phyloP scores from a whole-genome alignment of 768 basidiomycete species.

The Mycena filopes region DNA sequence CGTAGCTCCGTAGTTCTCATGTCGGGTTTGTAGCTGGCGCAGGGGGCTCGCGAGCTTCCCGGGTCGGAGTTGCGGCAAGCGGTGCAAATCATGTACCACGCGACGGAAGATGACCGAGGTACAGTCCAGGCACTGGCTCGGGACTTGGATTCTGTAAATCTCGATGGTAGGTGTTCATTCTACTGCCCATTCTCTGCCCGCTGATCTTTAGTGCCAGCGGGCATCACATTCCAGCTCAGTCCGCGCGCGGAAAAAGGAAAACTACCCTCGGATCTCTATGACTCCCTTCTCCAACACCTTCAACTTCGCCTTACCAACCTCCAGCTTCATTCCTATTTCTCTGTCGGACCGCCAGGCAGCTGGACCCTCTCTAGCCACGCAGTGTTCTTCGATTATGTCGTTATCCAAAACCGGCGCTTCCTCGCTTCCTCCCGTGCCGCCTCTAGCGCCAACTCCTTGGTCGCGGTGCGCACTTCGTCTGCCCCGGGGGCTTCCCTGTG shows the following conservation, averaged over 20 bases:
- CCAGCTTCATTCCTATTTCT: background rate
- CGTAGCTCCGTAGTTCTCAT: background rate
- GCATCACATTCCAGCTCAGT: conserved; percentile 10
- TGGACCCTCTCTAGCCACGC: background rate
- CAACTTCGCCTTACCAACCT: background rate
- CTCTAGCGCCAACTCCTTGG: background rate
- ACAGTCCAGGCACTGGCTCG: conserved; percentile 26
- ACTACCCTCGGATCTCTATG: background rate
- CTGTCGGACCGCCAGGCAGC: background rate
- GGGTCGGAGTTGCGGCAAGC: conserved; percentile 15
- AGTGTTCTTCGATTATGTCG: conserved; percentile 1
- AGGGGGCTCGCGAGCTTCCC: background rate
- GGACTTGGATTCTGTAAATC: conserved; percentile 35
- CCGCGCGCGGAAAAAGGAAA: background rate
- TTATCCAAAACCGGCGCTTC: background rate
- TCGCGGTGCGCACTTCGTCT: background rate
- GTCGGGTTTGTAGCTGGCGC: too few relatives aligned
- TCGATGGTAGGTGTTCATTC: conserved; percentile 31
- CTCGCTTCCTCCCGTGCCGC: background rate
- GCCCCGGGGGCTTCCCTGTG: background rate
- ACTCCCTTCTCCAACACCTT: background rate
- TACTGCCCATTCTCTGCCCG: background rate
- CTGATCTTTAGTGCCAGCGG: background rate
- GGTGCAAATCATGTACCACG: conserved; percentile 34
- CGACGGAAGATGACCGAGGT: conserved; percentile 37